These are phyloP conservation scores for Sugiyamaella boreocaroliniensis DNA, from an alignment of 805 yeast species.

Conservation along the genomic window DNA sequence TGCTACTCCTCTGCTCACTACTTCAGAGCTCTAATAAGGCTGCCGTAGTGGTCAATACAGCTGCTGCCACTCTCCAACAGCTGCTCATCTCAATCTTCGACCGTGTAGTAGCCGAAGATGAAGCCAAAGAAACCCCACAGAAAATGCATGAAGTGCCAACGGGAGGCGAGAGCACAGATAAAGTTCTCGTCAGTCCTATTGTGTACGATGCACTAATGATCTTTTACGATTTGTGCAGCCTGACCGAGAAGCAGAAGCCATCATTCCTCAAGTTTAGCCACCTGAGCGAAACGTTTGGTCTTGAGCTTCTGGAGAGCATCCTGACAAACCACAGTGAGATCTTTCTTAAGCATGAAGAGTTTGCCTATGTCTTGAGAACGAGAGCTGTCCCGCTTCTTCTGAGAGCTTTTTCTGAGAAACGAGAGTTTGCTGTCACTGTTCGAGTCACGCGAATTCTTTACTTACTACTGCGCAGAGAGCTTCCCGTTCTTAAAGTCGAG, in stretches of 20 bases:
- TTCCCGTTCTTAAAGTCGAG: conserved; percentile 61
- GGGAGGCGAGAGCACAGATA: conserved; percentile 21
- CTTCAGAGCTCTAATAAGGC: conserved; percentile 63
- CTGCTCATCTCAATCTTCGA: conserved; percentile 74
- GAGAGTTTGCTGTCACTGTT: conserved; percentile 62
- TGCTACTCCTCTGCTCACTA: conserved; percentile 63
- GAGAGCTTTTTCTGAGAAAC: conserved; percentile 51
- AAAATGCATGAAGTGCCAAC: conserved; percentile 33
- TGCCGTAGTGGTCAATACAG: conserved; percentile 78
- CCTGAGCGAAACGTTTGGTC: conserved; percentile 58
- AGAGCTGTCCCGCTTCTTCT: conserved; percentile 71
- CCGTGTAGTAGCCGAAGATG: conserved; percentile 42
- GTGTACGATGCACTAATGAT: conserved; percentile 67
- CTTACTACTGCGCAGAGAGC: conserved; percentile 54
- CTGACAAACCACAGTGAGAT: conserved; percentile 53
- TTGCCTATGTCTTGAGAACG: conserved; percentile 58
- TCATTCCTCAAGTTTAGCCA: conserved; percentile 43
- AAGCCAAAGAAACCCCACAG: conserved; percentile 13
- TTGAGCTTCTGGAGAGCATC: conserved; percentile 79
- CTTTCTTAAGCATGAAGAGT: conserved; percentile 55
- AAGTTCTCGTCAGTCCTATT: conserved; percentile 41
- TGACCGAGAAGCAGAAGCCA: conserved; percentile 55
- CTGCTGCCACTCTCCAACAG: conserved; percentile 89
- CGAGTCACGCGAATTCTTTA: conserved; percentile 69
- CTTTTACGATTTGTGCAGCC: conserved; percentile 63